phyloP scores from a whole-genome alignment of 352 stramenopile species.

The Globisporangium radiosum region DNA sequence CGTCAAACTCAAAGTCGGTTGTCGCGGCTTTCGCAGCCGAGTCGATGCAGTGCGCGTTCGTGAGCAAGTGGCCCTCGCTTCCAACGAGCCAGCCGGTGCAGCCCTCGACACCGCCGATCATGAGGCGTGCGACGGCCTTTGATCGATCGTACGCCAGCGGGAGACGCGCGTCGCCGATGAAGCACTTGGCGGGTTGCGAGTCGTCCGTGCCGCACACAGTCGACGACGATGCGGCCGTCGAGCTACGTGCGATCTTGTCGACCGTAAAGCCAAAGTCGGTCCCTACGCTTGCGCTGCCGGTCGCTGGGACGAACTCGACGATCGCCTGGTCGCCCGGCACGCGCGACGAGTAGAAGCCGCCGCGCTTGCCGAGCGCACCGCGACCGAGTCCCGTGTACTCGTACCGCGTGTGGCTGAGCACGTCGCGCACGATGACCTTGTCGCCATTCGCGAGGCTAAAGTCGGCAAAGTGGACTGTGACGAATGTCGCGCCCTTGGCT shows the following conservation, averaged over 20 bases:
- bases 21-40: constrained; percentile 11
- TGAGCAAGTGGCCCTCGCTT: constrained; percentile 35
- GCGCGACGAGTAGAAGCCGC: constrained; percentile 27
- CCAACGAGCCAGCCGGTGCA: constrained; percentile 43
- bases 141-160: constrained; percentile 17
- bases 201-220: constrained; percentile 30
- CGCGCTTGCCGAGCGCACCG: constrained; percentile 20
- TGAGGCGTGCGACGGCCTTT: constrained; percentile 27
- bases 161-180: constrained; percentile 12
- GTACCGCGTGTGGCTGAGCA: constrained; percentile 11
- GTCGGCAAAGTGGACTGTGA: constrained; percentile 33
- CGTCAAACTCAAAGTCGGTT: constrained; percentile 30
- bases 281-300: not conserved
- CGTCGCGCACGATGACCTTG: constrained; percentile 15
- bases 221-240: constrained; percentile 9
- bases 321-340: constrained; percentile 18
- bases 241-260: constrained; percentile 27
- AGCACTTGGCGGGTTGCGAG: constrained; percentile 28
- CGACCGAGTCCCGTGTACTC: constrained; percentile 25
- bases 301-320: constrained; percentile 19
- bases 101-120: constrained; percentile 16
- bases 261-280: constrained; percentile 26
- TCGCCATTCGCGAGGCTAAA: constrained; percentile 31
- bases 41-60: constrained; percentile 40
- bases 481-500: constrained; percentile 19